Evolutionary conservation across 441 rosid genomes (phyloP).

Genomic region (Jatropha multifida): DNA sequence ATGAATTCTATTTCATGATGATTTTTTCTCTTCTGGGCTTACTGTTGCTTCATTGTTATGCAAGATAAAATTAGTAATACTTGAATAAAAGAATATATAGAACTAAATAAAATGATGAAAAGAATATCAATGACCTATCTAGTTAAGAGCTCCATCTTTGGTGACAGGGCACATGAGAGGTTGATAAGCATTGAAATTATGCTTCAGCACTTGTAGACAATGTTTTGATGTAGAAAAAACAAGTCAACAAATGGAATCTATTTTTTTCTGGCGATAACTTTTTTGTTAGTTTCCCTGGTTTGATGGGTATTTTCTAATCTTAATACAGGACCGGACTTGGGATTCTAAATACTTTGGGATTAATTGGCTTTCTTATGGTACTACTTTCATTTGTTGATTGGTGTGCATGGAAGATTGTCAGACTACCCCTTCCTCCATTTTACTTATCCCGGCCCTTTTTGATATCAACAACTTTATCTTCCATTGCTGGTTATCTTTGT

Average conservation of each 20-base stretch:
- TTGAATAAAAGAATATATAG: background rate
- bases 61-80: background rate
- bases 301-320: background rate
- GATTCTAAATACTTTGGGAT: constrained; percentile 51
- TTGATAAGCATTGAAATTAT: background rate
- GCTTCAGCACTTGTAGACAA: background rate
- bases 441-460: constrained; percentile 73
- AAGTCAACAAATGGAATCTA: background rate
- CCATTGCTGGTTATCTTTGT: constrained; percentile 63
- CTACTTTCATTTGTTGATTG: constrained; percentile 69
- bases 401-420: constrained; percentile 92
- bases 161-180: background rate
- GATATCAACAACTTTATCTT: constrained; percentile 52
- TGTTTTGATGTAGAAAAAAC: background rate
- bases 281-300: background rate
- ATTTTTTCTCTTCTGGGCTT: background rate
- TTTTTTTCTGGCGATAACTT: too few species aligned
- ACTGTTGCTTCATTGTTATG: background rate
- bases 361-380: constrained; percentile 53
- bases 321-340: constrained; percentile 73
- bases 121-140: background rate
- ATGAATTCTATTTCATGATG: background rate
- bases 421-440: constrained; percentile 75
- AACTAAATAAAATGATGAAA: constrained; percentile 2
- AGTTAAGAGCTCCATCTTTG: background rate